Evolutionary conservation across 1,284 basidiomycete species (phyloP), one percentile per base, ranked within the genome.

Genomic region (Takashimella koratensis): DNA sequence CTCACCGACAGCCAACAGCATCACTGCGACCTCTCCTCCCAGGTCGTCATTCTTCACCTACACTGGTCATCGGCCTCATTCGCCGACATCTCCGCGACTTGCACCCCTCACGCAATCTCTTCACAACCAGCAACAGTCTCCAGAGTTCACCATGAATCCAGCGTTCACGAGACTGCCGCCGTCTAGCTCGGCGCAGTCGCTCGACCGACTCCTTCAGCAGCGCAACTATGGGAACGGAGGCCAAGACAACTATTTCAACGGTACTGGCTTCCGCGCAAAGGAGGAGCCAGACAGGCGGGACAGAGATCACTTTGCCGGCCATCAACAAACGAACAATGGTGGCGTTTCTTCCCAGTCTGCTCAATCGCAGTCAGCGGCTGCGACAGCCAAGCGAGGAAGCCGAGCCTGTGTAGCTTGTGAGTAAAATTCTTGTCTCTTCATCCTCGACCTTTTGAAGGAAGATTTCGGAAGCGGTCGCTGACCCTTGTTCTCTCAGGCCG

Each of bases 401-500:
- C 69, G 68, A 48, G 75, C 75, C 5, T 76, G 75, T 58, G 68
- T 68, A 2, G 70, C 73, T 5, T 76, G 75, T 71, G 46, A 62
- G 71, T 70, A 13, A 41, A 4, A 8, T 27, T 20, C 6, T 23
- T 24, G 19, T 22, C 12, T 49, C 46, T 25, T 36, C 13, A 20
- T 49, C 25, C 16, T 36, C 19, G 24, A n/a, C 23, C 13, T 21
- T 11, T 40, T n/a, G n/a, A n/a, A n/a, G n/a, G n/a, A n/a, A n/a
- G n/a, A n/a, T n/a, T n/a, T n/a, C n/a, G n/a, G n/a, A n/a, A n/a
- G 12, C 21, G 16, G 44, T 4, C 13, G 26, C 22, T 46, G 19
- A 42, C 6, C n/a, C 5, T 25, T 11, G 30, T 23, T 45, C 39
- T 23, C 12, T 3, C 58, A 75, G 70, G 89, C 76, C 84, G 89